Evolutionary conservation across 139 green algal species (phyloP), one percentile per base, ranked within the genome.

Genomic region (Yamagishiella unicocca): DNA sequence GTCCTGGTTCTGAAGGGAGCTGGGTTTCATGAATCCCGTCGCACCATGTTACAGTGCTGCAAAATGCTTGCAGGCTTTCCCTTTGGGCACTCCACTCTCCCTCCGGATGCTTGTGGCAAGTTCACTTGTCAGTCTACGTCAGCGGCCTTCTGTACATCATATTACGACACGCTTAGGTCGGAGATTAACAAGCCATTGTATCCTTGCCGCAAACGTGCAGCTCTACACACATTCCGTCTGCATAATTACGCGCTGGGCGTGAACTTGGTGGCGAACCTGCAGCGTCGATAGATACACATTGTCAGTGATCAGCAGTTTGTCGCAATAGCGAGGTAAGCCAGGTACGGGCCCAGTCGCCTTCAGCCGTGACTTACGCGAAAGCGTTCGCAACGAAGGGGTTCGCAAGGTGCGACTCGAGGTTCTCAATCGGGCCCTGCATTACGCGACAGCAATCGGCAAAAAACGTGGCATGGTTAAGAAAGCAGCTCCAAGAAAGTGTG

Each of bases 341-440:
- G 50, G 14, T 58, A 58, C 12, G 50, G 50, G 50, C 50, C 12
- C 14, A 12, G 17, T 58, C 17, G 50, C 50, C 12, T 96, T 12
- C 50, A 58, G 50, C 50, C 79, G 92, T 92, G 86, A 95, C 95
- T 77, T 89, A 94, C 17, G 92, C 91, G 77, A 96, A 97, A 62
- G 94, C 96, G 86, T 98, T 98, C 91, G 93, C 93, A 50, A 84
- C 91, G n/a, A 50, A 70, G 82, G 96, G 95, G 91, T 96, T 89
- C 6, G 93, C 90, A 64, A 99, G 86, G 91, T 99, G 96, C 42
- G 91, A 87, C 58, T 93, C 80, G 83, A 98, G 90, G 93, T 95
- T 96, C 35, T 81, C 86, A 38, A 94, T 81, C 40, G 87, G 89
- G 72, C 89, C 88, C 76, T 84, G 50, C 42, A 53, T n/a, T n/a